Percentiles rank a stretch among this genome's conserved stretches.
phyloP scores from a whole-genome alignment of 2,329 filamentous ascomycete genomes.

The Sporothrix variecibatus region DNA sequence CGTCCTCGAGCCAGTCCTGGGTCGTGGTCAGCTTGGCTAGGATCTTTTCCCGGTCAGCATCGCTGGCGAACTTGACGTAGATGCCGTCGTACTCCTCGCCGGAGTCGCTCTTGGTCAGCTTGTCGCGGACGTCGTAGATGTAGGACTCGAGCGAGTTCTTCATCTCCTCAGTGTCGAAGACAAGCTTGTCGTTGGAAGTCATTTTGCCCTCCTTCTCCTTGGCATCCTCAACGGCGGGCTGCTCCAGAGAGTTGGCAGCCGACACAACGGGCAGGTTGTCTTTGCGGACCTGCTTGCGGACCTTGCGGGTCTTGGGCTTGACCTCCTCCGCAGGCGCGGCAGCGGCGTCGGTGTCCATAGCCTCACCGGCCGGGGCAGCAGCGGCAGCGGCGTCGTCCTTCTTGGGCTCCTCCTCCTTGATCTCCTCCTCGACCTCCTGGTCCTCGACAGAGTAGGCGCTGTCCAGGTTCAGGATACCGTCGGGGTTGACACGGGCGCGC shows the following conservation, averaged over 20 bases:
- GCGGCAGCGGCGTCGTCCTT: slow-evolving; percentile 33
- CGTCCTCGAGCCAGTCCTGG: slow-evolving; percentile 97
- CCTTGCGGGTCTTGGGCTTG: slow-evolving; percentile 82
- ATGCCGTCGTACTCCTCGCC: slow-evolving; percentile 22
- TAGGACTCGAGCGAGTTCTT: slow-evolving; percentile 99
- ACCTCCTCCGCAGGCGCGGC: slow-evolving; percentile 56
- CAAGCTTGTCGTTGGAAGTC: slow-evolving; percentile 98
- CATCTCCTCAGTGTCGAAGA: slow-evolving; percentile 97
- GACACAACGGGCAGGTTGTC: slow-evolving; percentile 87
- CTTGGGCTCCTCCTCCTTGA: slow-evolving; percentile 43
- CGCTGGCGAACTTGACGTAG: slow-evolving; percentile 29
- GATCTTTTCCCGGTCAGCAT: slow-evolving; percentile 58
- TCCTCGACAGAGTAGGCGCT: slow-evolving; percentile 98
- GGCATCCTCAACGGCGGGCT: slow-evolving; percentile 63
- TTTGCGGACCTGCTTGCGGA: slow-evolving; percentile 99
- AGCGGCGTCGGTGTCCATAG: slow-evolving; percentile 77
- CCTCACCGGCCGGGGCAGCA: slow-evolving; percentile 36
- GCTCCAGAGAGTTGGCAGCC: slow-evolving; percentile 78
- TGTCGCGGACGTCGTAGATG: slow-evolving; percentile 95
- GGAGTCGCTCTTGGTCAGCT: slow-evolving; percentile 44
- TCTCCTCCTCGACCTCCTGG: slow-evolving; percentile 82
- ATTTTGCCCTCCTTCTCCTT: slow-evolving; percentile 84
- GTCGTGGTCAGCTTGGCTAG: slow-evolving; percentile 77
- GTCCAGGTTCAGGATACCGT: slow-evolving; percentile 95
- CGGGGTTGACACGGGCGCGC: slow-evolving; percentile 93